Evolutionary conservation across 2,329 filamentous ascomycete genomes (phyloP).

Genomic region (Sclerotinia sclerotiorum): DNA sequence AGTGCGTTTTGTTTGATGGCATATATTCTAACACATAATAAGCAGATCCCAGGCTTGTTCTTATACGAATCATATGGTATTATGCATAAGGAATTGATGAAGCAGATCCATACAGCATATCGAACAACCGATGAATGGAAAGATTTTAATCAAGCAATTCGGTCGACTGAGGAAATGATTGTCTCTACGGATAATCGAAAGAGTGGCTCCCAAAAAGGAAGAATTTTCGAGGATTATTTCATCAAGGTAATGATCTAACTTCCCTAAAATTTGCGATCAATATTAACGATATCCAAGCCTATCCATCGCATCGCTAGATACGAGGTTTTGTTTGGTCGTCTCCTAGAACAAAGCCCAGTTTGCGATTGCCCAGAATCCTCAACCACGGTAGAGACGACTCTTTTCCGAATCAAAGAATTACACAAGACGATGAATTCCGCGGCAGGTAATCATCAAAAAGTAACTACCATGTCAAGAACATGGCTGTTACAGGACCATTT

Average conservation of each 20-base stretch:
- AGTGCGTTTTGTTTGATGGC: not conserved
- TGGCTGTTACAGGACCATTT: constrained; percentile 83
- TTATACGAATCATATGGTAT: constrained; percentile 90
- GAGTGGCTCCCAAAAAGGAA: constrained; percentile 67
- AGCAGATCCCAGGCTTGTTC: constrained; percentile 76
- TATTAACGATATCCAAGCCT: constrained; percentile 54
- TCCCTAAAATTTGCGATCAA: not conserved
- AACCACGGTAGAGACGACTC: constrained; percentile 71
- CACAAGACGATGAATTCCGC: constrained; percentile 80
- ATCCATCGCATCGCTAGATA: constrained; percentile 93
- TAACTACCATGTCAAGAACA: constrained; percentile 73
- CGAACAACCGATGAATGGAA: constrained; percentile 72
- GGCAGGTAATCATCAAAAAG: constrained; percentile 72
- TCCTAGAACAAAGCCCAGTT: constrained; percentile 79
- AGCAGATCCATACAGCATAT: constrained; percentile 70
- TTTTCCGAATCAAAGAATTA: constrained; percentile 70
- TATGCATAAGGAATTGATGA: constrained; percentile 82
- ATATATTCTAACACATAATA: not conserved
- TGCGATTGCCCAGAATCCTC: constrained; percentile 83
- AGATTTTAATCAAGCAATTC: constrained; percentile 79
- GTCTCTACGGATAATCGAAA: constrained; percentile 65
- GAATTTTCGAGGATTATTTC: constrained; percentile 81
- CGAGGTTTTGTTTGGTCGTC: constrained; percentile 78
- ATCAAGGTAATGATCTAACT: constrained; percentile 66
- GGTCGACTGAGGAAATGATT: constrained; percentile 75